A percentile compares a stretch with the other conserved stretches of the same genome.
phyloP scores from a whole-genome alignment of 768 basidiomycete species.

The Exidia glandulosa region DNA sequence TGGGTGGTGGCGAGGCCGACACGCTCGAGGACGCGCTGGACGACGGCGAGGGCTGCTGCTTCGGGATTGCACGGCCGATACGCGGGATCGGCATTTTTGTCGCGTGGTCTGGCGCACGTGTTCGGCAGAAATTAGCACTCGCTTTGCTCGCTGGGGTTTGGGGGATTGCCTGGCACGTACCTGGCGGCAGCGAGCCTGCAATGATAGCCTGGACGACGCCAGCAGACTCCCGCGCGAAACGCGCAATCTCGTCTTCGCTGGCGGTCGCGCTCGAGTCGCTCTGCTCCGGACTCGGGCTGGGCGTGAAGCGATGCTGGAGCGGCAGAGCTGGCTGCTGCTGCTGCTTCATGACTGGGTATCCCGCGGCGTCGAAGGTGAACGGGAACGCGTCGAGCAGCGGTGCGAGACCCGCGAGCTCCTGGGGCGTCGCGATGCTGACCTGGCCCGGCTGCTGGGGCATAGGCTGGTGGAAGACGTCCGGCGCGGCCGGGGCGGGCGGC shows the following conservation, averaged over 20 bases:
- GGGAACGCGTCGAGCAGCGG: neutral
- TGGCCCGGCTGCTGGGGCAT: neutral
- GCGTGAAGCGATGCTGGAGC: neutral
- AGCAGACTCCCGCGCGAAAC: slow-evolving; percentile 3
- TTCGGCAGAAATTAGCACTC: too few species aligned
- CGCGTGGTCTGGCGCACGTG: too few species aligned
- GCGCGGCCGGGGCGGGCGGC: neutral
- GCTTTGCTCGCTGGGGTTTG: too few species aligned
- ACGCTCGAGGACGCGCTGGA: neutral
- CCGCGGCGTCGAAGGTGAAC: neutral
- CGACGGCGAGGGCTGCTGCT: neutral
- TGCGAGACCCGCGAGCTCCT: neutral
- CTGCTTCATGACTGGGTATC: neutral
- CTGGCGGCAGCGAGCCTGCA: neutral
- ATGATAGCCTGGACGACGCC: neutral
- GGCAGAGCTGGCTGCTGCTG: neutral
- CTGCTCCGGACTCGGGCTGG: neutral
- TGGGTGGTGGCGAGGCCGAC: neutral
- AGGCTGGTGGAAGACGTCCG: neutral
- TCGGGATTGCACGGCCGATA: neutral
- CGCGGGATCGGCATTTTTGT: neutral
- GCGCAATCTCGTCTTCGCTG: slow-evolving; percentile 6
- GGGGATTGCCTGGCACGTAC: neutral
- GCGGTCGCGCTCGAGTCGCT: neutral
- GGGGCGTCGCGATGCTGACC: neutral